Conservation (phyloP, 176 grass and related monocot genomes). For the Phragmites australis region DNA sequence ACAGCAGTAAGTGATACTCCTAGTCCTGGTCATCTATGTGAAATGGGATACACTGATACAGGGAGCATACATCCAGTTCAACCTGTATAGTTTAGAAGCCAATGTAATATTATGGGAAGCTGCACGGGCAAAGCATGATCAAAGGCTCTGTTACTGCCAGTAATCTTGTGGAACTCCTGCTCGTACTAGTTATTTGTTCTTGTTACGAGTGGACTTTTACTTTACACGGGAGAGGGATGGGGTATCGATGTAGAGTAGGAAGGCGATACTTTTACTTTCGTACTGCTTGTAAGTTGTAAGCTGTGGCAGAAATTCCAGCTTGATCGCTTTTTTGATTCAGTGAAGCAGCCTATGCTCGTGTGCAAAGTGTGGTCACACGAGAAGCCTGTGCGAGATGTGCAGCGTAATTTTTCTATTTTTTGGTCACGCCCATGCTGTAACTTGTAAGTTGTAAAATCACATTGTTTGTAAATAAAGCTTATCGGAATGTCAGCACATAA, state of each 20-base stretch:
- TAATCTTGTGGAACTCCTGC: not conserved
- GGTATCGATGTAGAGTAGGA: not conserved
- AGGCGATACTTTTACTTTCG: not conserved
- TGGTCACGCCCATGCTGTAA: not conserved
- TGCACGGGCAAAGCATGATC: not conserved
- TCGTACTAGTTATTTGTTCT: slow-evolving; percentile 1
- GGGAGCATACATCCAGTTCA: not conserved
- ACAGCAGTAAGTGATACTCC: slow-evolving; percentile 18
- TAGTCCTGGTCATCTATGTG: not conserved
- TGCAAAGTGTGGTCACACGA: not conserved
- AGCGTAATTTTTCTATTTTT: not conserved
- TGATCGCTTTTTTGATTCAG: not conserved
- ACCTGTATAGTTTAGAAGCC: slow-evolving; percentile 3
- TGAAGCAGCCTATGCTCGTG: not conserved
- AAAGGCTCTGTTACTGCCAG: not conserved
- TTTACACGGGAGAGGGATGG: not conserved
- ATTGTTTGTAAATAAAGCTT: not conserved
- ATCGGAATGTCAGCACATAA: too few species aligned
- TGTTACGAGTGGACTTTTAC: not conserved
- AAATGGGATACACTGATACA: slow-evolving; percentile 1
- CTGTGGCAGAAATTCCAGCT: not conserved
- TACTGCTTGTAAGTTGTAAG: slow-evolving; percentile 16
- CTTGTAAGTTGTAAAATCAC: slow-evolving; percentile 6
- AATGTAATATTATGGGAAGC: not conserved
- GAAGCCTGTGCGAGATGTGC: slow-evolving; percentile 15